Evolutionary conservation across 305 asterid genomes (phyloP).

Genomic region (Solanum hybrid): DNA sequence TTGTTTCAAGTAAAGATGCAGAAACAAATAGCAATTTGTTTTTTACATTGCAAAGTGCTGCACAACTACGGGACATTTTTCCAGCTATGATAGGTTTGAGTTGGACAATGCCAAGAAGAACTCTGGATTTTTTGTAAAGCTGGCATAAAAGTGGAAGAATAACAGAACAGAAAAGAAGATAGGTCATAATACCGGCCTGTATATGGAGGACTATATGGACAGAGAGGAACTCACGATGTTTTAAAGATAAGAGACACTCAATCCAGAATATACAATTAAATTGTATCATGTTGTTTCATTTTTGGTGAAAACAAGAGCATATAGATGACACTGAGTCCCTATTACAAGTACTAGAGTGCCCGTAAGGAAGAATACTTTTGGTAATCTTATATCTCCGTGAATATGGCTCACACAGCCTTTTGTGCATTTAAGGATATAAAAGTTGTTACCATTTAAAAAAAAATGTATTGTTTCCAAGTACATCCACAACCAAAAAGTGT

Average conservation of each 20-base stretch:
- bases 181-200: neutral
- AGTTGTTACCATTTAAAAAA: neutral
- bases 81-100: neutral
- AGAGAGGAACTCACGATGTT: neutral
- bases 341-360: neutral
- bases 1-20: neutral
- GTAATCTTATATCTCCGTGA: neutral
- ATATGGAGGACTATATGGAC: neutral
- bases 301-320: neutral
- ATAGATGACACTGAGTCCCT: neutral
- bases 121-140: neutral
- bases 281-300: neutral
- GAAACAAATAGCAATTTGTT: neutral
- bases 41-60: neutral
- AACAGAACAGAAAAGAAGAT: neutral
- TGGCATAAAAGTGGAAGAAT: neutral
- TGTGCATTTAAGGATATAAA: neutral
- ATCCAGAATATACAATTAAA: neutral
- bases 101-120: neutral
- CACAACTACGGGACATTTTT: neutral
- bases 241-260: neutral
- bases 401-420: neutral
- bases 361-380: neutral
- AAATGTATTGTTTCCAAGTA: neutral
- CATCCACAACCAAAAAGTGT: neutral